These are phyloP conservation scores for Rhizophagus clarus DNA, from an alignment of 192 early-diverging fungal genomes.

Conservation along the genomic window DNA sequence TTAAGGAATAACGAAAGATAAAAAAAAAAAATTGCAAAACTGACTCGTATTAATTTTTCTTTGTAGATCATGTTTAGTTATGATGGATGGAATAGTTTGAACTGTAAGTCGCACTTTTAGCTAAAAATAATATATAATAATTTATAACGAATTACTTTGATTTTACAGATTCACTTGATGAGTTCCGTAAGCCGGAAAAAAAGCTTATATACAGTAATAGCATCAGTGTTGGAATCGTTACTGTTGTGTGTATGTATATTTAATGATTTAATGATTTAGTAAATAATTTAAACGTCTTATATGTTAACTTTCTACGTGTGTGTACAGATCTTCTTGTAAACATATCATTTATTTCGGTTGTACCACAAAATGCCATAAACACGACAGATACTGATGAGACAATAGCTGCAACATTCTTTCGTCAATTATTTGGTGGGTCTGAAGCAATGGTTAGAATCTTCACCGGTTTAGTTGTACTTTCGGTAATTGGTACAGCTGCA, in stretches of 20 bases:
- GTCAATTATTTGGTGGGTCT: not conserved
- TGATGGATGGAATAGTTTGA: conserved; percentile 2
- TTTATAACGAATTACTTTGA: not conserved
- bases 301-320: no score
- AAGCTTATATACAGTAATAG: not conserved
- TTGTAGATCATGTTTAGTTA: not conserved
- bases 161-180: not conserved
- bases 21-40: no score
- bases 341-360: not conserved
- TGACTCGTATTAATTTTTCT: no score
- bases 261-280: not conserved
- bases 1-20: no score
- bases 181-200: not conserved
- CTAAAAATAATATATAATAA: no score
- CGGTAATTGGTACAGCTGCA: not conserved
- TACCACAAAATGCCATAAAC: not conserved
- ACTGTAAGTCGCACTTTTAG: not conserved
- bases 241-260: not conserved
- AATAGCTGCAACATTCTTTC: not conserved
- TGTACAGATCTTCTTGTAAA: not conserved
- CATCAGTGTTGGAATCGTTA: not conserved
- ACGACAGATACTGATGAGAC: not conserved
- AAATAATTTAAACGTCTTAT: not conserved
- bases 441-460: not conserved
- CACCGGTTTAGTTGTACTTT: not conserved